Evolutionary conservation across 2,329 filamentous ascomycete genomes (phyloP), one percentile per base, ranked within the genome.

Genomic region (Ceratocystis variospora): DNA sequence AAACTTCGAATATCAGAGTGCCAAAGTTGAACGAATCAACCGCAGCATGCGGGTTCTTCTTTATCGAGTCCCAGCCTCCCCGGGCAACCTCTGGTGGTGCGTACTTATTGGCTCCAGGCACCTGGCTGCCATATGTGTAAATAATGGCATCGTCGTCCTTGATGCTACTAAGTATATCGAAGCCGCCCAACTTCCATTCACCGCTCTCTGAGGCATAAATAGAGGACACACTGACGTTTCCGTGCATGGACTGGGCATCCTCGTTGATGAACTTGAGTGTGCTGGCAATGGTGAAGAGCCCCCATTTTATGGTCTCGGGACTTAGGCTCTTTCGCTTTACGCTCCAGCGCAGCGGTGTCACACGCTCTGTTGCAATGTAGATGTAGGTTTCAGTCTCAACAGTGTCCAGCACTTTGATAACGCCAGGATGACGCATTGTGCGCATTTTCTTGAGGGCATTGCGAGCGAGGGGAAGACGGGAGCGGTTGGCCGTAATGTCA

Each of bases 261-360:
- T 89, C 86, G 72, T 99, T 99, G 74, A 99, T 90, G 73, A 99
- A 99, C 72, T 94, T 96, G 70, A 97, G 77, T 0, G 94, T 97
- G 73, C 91, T 88, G 70, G 94, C 91, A 69, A 97, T 79, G 71
- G 85, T 89, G 75, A 90, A 89, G 50, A 99, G 77, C 0, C 94
- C 94, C 94, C 94, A 99, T 84, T 96, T 99, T 61, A 94, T 84
- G 1, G 93, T 97, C 78, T 97, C 94, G 50, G 90, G 87, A 68
- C 86, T 91, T 68, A 97, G 76, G 73, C 89, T 94, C 78, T 90
- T 92, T 71, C 93, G 82, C 77, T 88, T 90, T 61, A 95, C 87
- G 72, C 95, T 87, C 94, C 94, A 97, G 71, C 87, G 84, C 64
- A 99, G 78, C 2, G 94, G 94, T 12, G 87, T 86, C 8, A 99